phyloP scores from a whole-genome alignment of 148 eudicot genomes.

The Rhododendron mucronatum region DNA sequence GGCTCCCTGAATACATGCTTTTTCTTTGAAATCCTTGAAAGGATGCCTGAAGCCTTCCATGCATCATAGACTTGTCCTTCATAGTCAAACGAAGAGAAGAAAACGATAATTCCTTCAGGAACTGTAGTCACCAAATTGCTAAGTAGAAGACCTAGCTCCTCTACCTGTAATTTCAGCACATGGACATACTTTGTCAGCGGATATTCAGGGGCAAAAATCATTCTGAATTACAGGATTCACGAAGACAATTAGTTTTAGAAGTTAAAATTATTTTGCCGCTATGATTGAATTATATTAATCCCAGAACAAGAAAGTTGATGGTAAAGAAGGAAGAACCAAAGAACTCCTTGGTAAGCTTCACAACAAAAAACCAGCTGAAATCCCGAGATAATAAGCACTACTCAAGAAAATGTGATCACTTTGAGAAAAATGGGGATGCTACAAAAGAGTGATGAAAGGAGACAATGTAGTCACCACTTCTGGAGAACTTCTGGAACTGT shows the following conservation, averaged over 20 bases:
- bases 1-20: slow-evolving; percentile 84
- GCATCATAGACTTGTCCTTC: slow-evolving; percentile 68
- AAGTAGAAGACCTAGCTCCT: slow-evolving; percentile 82
- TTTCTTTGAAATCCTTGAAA: slow-evolving; percentile 65
- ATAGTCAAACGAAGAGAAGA: slow-evolving; percentile 92
- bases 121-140: slow-evolving; percentile 71
- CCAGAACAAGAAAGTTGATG: background rate
- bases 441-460: background rate
- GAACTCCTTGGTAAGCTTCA: background rate
- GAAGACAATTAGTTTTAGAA: background rate
- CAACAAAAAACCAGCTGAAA: background rate
- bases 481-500: slow-evolving; percentile 58
- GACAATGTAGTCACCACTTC: slow-evolving; percentile 48
- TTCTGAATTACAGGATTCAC: background rate
- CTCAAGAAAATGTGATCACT: background rate
- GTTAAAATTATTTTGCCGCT: background rate
- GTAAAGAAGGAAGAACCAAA: background rate
- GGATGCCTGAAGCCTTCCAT: slow-evolving; percentile 81
- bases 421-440: background rate
- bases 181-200: slow-evolving; percentile 6
- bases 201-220: background rate
- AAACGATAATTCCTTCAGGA: slow-evolving; percentile 84
- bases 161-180: slow-evolving; percentile 50
- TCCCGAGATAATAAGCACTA: background rate
- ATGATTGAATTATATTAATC: background rate